A percentile compares a stretch with the other conserved stretches of the same genome.
phyloP scores from a whole-genome alignment of 1,284 basidiomycete genomes.

The Trichosporon faecale region DNA sequence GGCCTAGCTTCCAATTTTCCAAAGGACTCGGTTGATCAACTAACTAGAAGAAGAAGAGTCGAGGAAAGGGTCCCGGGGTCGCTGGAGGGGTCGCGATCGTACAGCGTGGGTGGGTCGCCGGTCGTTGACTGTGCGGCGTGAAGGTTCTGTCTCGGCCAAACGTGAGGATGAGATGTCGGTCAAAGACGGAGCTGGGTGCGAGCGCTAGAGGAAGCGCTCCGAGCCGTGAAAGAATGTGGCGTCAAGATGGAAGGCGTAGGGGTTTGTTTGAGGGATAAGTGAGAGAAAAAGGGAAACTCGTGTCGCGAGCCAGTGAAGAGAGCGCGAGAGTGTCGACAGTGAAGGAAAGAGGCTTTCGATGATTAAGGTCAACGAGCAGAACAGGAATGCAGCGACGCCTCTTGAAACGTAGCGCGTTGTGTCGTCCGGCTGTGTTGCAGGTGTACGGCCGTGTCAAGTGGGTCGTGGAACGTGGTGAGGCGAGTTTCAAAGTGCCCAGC shows the following conservation, averaged over 20 bases:
- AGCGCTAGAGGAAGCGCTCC: not conserved
- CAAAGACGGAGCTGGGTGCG: slow-evolving; percentile 10
- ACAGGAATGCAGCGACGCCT: not conserved
- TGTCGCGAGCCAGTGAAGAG: slow-evolving; percentile 1
- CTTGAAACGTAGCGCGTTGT: not conserved
- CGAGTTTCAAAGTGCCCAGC: not conserved
- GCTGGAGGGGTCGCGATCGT: not conserved
- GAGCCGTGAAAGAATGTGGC: not conserved
- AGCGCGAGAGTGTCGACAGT: not conserved
- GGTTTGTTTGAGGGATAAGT: slow-evolving; percentile 3
- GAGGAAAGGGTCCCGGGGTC: not conserved
- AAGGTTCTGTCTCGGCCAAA: not conserved
- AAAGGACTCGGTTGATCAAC: slow-evolving; percentile 2
- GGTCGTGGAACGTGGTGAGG: not conserved
- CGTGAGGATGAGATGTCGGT: not conserved
- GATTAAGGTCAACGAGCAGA: not conserved
- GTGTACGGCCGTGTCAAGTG: not conserved
- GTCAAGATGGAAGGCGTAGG: slow-evolving; percentile 1
- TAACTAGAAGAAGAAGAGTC: not conserved
- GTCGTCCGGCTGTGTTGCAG: not conserved
- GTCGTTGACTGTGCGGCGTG: not conserved
- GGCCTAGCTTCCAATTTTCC: not conserved
- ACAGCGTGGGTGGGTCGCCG: not conserved
- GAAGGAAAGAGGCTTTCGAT: slow-evolving; percentile 1
- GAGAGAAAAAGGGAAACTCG: not conserved